Conservation (phyloP, 2,329 filamentous ascomycete species). For the Scortechinia acanthostroma region DNA sequence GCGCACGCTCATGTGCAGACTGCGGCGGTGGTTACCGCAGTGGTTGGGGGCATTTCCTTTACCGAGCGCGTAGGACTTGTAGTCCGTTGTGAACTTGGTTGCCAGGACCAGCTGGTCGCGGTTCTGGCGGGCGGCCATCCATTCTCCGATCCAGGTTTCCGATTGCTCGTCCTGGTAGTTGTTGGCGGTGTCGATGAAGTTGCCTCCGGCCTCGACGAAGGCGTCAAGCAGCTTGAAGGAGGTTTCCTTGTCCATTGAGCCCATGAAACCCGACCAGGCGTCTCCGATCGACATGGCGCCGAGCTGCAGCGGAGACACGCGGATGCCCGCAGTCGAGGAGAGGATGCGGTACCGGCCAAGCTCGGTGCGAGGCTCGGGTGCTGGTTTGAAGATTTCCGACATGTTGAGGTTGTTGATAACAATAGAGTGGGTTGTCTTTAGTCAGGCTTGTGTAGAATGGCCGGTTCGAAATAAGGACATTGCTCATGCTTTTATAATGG, state of each 20-base stretch:
- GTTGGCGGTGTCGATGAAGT: constrained; percentile 62
- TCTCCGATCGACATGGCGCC: constrained; percentile 44
- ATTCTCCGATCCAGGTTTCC: constrained; percentile 49
- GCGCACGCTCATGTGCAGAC: constrained; percentile 28
- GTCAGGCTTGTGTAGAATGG: too few relatives aligned
- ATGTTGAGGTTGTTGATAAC: too few relatives aligned
- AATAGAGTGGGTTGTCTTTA: too few relatives aligned
- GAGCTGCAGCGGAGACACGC: constrained; percentile 41
- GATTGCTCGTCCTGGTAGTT: constrained; percentile 50
- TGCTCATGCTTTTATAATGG: too few relatives aligned
- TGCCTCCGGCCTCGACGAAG: constrained; percentile 49
- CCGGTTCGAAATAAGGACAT: too few relatives aligned
- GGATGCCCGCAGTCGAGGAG: constrained; percentile 36
- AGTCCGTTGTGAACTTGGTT: constrained; percentile 45
- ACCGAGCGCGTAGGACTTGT: constrained; percentile 24
- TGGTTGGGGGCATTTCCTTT: constrained; percentile 28
- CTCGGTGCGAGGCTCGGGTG: constrained; percentile 34
- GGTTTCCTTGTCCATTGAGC: constrained; percentile 42
- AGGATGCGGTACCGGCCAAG: constrained; percentile 44
- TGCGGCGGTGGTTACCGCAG: constrained; percentile 31
- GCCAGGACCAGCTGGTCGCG: constrained; percentile 45
- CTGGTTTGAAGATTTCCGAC: constrained; percentile 19
- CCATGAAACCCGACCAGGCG: constrained; percentile 34
- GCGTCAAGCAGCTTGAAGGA: constrained; percentile 49
- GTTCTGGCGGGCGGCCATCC: constrained; percentile 37